A percentile compares a stretch with the other conserved stretches of the same genome.
These are phyloP conservation scores for Dendrobium chrysotoxum DNA, from an alignment of 106 monocot genomes.

Conservation along the genomic window DNA sequence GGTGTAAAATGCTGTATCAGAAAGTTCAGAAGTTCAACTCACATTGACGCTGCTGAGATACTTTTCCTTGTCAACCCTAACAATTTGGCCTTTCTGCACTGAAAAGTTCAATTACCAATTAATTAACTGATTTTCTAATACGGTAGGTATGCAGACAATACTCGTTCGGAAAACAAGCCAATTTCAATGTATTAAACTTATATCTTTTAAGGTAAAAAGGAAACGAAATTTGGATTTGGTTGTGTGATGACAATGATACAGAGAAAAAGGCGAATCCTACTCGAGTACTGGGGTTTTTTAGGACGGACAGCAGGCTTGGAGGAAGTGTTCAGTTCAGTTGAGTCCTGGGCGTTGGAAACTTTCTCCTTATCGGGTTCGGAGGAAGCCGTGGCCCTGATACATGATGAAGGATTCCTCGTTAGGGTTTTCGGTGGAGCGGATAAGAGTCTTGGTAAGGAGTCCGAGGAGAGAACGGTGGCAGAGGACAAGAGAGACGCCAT, in stretches of 20 bases:
- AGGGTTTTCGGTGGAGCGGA: conserved; percentile 7
- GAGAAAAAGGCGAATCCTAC: conserved; percentile 16
- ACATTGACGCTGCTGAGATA: conserved; percentile 94
- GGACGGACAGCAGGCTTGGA: conserved; percentile 12
- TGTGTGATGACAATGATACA: background rate
- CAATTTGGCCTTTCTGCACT: conserved; percentile 98
- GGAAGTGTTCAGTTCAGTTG: conserved; percentile 7
- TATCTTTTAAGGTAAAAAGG: background rate
- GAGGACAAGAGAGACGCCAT: conserved; percentile 37
- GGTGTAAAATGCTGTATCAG: too few species aligned
- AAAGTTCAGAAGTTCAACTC: conserved; percentile 8
- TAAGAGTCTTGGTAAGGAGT: conserved; percentile 10
- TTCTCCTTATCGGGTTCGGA: conserved; percentile 32
- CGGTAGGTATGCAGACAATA: too few species aligned
- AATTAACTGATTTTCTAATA: too few species aligned
- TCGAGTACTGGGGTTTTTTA: conserved; percentile 77
- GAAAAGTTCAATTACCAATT: conserved; percentile 4
- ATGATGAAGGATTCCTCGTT: background rate
- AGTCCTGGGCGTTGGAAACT: conserved; percentile 1
- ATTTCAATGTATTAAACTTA: background rate
- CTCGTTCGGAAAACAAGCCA: too few species aligned
- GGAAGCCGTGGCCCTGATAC: conserved; percentile 31
- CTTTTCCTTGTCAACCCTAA: conserved; percentile 89
- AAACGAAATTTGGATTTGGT: background rate
- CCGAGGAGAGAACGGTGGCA: conserved; percentile 15